These are phyloP conservation scores for Saccharomyces hybrid DNA, from an alignment of 1,139 yeast species.

Conservation along the genomic window DNA sequence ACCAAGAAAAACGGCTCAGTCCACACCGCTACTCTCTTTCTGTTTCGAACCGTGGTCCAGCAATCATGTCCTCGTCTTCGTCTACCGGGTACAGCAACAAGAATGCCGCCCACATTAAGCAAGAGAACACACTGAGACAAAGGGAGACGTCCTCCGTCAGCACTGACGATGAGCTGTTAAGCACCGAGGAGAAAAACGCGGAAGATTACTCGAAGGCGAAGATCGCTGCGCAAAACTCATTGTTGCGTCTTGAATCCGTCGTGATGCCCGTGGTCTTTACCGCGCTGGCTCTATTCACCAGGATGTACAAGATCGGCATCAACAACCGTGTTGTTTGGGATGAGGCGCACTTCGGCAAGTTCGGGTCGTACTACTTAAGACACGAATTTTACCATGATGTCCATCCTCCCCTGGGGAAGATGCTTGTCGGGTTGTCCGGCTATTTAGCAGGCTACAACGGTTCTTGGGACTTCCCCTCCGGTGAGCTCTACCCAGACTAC, in stretches of 20 bases:
- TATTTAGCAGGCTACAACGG: constrained; percentile 93
- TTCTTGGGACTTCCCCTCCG: constrained; percentile 88
- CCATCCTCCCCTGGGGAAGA: constrained; percentile 96
- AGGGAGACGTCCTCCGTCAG: neutral
- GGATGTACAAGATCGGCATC: constrained; percentile 67
- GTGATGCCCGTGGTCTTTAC: constrained; percentile 56
- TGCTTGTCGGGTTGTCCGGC: constrained; percentile 93
- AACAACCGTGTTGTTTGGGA: constrained; percentile 85
- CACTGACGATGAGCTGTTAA: constrained; percentile 4
- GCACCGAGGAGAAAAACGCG: constrained; percentile 2
- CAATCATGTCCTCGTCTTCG: constrained; percentile 1
- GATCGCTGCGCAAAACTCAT: neutral
- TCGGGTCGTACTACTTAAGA: constrained; percentile 85
- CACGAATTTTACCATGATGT: constrained; percentile 96
- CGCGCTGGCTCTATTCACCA: constrained; percentile 56
- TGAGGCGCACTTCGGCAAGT: constrained; percentile 94
- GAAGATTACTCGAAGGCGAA: constrained; percentile 9
- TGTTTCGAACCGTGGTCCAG: constrained; percentile 1
- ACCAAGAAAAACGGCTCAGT: neutral
- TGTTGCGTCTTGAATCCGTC: constrained; percentile 36
- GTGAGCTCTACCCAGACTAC: constrained; percentile 76
- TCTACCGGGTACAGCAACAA: constrained; percentile 6
- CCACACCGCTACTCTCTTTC: neutral
- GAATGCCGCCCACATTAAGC: neutral
- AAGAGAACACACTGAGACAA: neutral